Base-by-base conservation (phyloP, 257 asterid species). In the Anisodus tanguticus region DNA sequence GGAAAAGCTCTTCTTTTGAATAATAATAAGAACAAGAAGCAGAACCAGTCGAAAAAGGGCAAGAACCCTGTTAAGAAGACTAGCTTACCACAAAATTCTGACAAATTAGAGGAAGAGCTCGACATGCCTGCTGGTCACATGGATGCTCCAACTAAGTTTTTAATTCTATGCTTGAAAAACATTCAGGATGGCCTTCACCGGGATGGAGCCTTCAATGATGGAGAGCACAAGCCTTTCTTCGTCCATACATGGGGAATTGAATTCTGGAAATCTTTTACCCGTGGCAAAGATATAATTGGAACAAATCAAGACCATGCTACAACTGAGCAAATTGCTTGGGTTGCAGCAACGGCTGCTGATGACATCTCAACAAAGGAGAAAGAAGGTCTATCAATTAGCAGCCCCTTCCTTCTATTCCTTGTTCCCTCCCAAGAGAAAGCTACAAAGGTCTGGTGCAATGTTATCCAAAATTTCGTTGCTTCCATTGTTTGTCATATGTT, bases 391-490 rank as follows among this genome's bases (percentile, higher is more conserved):
- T 92, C 95, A 5, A 85, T 91, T 64, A 76, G 82, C 47, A 89
- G 91, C 26, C 98, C 98, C 17, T 92, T 90, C 90, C 96, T 97
- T 83, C 79, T 94, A 85, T 92, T 88, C 87, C 86, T 97, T 43
- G 98, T 95, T 87, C 98, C 98, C 51, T 90, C 97, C 31, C 97
- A 89, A 90, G 95, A 90, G 45, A 93, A 91, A 85, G 98, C 98
- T 82, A 86, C 90, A 11, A 85, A 92, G 99, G 98, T 96, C 54
- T 84, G 90, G 43, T 58, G 47, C 63, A 76, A 22, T 22, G 2
- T 87, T 80, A 26, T 60, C 66, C 35, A 71, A 43, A 45, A 13
- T 64, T 84, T 78, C 37, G 1, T 26, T 49, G 39, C 66, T 57
- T 16, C 53, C 51, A 47, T 83, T 76, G 43, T 79, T 16, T 13